Evolutionary conservation across 148 eudicot genomes (phyloP).

Genomic region (Chenopodium suecicum): DNA sequence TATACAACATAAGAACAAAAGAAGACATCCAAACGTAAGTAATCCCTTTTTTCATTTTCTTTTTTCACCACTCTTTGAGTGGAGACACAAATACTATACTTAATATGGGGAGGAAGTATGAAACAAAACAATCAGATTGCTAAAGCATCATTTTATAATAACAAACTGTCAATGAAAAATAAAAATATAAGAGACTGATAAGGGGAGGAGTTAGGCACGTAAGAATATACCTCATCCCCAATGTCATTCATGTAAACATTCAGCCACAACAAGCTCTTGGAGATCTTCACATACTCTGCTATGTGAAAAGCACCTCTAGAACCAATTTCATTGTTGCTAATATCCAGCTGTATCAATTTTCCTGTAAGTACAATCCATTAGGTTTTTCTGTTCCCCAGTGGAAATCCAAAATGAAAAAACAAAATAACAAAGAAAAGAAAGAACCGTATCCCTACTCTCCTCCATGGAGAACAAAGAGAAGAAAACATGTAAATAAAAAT

Average conservation of each 20-base stretch:
- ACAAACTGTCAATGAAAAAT: background rate
- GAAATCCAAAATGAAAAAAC: background rate
- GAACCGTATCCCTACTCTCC: background rate
- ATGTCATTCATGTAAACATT: constrained; percentile 89
- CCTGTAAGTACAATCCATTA: constrained; percentile 22
- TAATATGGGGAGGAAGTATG: background rate
- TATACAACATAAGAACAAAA: background rate
- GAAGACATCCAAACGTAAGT: background rate
- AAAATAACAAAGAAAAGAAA: background rate
- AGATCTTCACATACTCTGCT: constrained; percentile 74
- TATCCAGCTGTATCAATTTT: constrained; percentile 62
- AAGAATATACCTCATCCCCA: constrained; percentile 74
- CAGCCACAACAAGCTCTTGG: constrained; percentile 70
- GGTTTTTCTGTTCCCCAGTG: background rate
- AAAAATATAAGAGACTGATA: background rate
- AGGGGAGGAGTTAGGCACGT: background rate
- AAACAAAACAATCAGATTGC: background rate
- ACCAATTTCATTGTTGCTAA: constrained; percentile 83
- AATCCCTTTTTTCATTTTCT: background rate
- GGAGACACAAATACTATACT: background rate
- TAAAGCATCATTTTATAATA: background rate
- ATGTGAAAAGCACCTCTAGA: constrained; percentile 74
- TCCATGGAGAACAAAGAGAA: background rate
- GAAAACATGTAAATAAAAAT: background rate
- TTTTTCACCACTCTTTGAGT: background rate